Evolutionary conservation across 2,329 filamentous ascomycete species (phyloP).

Genomic region (Colletotrichum tofieldiae): DNA sequence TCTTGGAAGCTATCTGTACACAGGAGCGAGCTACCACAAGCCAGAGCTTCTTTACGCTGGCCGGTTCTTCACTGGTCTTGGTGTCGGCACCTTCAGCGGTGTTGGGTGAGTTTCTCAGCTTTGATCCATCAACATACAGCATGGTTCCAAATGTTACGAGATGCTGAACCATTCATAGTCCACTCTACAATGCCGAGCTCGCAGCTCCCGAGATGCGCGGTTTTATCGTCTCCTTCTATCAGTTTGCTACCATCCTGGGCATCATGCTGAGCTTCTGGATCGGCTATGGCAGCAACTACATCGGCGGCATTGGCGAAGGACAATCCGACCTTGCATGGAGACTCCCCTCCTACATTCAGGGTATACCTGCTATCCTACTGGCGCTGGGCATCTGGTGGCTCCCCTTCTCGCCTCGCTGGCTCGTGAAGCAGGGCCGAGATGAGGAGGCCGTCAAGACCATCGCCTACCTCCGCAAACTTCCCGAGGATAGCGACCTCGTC

Average conservation of each 20-base stretch:
- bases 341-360: conserved; percentile 63
- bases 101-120: conserved; percentile 49
- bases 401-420: conserved; percentile 57
- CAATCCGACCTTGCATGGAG: conserved; percentile 60
- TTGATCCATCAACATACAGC: not conserved
- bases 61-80: conserved; percentile 65
- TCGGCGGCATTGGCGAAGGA: conserved; percentile 61
- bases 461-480: conserved; percentile 72
- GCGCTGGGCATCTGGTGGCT: conserved; percentile 57
- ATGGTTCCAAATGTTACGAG: accelerated
- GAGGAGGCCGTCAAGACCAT: conserved; percentile 62
- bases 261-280: conserved; percentile 68
- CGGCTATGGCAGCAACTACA: conserved; percentile 62
- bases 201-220: conserved; percentile 77
- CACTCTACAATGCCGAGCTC: conserved; percentile 67
- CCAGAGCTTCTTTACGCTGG: conserved; percentile 63
- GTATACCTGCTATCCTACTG: conserved; percentile 55
- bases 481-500: conserved; percentile 73
- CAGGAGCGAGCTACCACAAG: conserved; percentile 57
- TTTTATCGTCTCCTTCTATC: conserved; percentile 76
- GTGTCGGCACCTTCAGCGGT: conserved; percentile 64
- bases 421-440: conserved; percentile 54
- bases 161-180: conserved; percentile 44
- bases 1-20: conserved; percentile 61
- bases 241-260: conserved; percentile 73